Percentiles rank a stretch among this genome's conserved stretches.
Evolutionary conservation across 805 yeast species (phyloP).

Genomic region (Yamadazyma akitaensis): DNA sequence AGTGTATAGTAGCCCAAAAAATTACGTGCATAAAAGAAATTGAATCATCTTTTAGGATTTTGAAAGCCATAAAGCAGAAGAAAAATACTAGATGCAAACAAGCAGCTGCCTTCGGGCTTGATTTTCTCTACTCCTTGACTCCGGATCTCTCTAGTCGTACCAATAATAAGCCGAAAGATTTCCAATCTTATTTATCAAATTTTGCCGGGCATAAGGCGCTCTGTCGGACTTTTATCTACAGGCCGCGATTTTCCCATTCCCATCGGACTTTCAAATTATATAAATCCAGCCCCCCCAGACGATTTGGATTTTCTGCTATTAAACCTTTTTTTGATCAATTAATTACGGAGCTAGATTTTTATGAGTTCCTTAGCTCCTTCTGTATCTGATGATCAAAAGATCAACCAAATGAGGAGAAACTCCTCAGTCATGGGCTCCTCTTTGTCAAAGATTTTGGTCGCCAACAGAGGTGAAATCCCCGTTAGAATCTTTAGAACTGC

Average conservation of each 20-base stretch:
- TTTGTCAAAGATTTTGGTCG: slow-evolving; percentile 65
- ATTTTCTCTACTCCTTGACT: not conserved
- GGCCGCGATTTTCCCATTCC: slow-evolving; percentile 2
- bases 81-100: no score
- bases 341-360: not conserved
- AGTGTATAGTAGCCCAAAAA: slow-evolving; percentile 1
- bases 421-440: slow-evolving; percentile 40
- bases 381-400: slow-evolving; percentile 18
- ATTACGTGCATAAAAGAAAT: not conserved
- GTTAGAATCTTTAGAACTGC: slow-evolving; percentile 93
- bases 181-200: not conserved
- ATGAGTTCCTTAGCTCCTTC: slow-evolving; percentile 11
- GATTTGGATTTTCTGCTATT: not conserved
- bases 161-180: not conserved
- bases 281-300: slow-evolving; percentile 5
- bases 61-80: no score
- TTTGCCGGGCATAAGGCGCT: not conserved
- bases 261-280: not conserved
- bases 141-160: not conserved
- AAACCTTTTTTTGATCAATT: not conserved
- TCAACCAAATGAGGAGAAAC: slow-evolving; percentile 41
- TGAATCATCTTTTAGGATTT: slow-evolving; percentile 1
- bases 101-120: not conserved
- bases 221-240: slow-evolving; percentile 2
- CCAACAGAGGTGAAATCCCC: slow-evolving; percentile 84